A percentile compares a stretch with the other conserved stretches of the same genome.
Conservation (phyloP, 176 grass and related monocot species). For the Carex myosuroides region DNA sequence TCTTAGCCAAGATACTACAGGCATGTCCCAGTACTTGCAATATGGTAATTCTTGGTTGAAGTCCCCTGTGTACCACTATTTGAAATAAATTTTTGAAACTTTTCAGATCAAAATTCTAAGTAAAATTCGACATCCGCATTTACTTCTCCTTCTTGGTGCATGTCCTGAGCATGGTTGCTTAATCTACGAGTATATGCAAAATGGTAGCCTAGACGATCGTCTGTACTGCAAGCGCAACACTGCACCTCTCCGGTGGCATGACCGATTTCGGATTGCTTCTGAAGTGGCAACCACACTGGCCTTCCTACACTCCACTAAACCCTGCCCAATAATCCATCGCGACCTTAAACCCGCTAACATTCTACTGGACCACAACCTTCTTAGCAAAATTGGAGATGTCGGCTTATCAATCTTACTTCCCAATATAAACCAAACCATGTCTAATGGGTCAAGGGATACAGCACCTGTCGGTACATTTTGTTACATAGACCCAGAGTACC, state of each 20-base stretch:
- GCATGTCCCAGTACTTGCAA: not conserved
- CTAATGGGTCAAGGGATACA: constrained; percentile 53
- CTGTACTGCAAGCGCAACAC: constrained; percentile 48
- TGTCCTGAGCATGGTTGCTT: constrained; percentile 74
- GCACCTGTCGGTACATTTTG: constrained; percentile 74
- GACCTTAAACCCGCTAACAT: constrained; percentile 94
- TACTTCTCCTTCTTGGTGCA: constrained; percentile 71
- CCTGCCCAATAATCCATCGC: constrained; percentile 75
- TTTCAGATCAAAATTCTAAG: constrained; percentile 69
- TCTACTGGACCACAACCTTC: constrained; percentile 60
- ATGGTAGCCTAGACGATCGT: constrained; percentile 80
- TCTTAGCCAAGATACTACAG: not conserved
- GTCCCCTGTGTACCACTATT: not conserved
- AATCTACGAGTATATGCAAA: constrained; percentile 96
- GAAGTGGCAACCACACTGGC: constrained; percentile 52
- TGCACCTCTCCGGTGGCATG: constrained; percentile 52
- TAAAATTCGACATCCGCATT: constrained; percentile 66
- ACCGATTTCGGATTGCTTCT: constrained; percentile 52
- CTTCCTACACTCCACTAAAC: constrained; percentile 64
- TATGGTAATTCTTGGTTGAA: not conserved
- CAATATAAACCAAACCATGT: not conserved
- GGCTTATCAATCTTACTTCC: constrained; percentile 78
- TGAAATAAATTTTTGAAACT: not conserved
- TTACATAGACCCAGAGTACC: constrained; percentile 96
- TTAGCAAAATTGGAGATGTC: constrained; percentile 80